Base-by-base conservation (phyloP, 495 filamentous ascomycete genomes). In the Aspergillus leporis region DNA sequence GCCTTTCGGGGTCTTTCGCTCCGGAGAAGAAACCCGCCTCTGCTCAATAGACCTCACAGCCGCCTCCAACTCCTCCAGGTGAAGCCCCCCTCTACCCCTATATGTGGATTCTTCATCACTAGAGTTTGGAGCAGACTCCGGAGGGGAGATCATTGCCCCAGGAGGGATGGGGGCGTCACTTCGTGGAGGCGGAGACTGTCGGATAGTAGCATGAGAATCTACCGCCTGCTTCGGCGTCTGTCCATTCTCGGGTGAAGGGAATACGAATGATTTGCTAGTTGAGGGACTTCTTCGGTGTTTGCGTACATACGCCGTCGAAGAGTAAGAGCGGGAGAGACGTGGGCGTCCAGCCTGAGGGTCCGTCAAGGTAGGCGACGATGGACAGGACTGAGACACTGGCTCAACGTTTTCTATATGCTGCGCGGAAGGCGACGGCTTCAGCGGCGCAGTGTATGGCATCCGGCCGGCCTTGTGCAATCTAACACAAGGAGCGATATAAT, bases 401-500 rank as follows among this genome's bases (percentile, higher is more conserved):
- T 75, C 82, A 84, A 71, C 79, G 61, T 67, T 80, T 81, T 66
- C 86, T 83, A 69, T 86, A 89, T 68, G 82, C 70, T 67, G 86
- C 77, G 88, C 83, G 68, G 86, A 82, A 78, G 90, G 91, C 67
- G 91, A 92, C 78, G 83, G 79, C 79, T 88, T 87, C 66, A 85
- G 83, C 52, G 92, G 92, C 61, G 92, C 91, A 73, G 92, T 96
- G 83, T 97, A 97, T 80, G 92, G 92, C 92, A 97, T 97, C 75
- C 78, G 74, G 74, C 71, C 77, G 76, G 48, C 71, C 67, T 75
- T 81, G 75, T 72, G 74, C 70, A 64, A 62, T 68, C 62, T 53
- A 69, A 75, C 69, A 74, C 73, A 75, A 70, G 69, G 59, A 69
- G 61, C 61, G 58, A 43, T 4, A 3, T 9, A 43, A 61, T 21